Percentiles rank a stretch among this genome's conserved stretches.
These are phyloP conservation scores for Pulveroboletus ravenelii DNA, from an alignment of 768 basidiomycete genomes.

Conservation along the genomic window DNA sequence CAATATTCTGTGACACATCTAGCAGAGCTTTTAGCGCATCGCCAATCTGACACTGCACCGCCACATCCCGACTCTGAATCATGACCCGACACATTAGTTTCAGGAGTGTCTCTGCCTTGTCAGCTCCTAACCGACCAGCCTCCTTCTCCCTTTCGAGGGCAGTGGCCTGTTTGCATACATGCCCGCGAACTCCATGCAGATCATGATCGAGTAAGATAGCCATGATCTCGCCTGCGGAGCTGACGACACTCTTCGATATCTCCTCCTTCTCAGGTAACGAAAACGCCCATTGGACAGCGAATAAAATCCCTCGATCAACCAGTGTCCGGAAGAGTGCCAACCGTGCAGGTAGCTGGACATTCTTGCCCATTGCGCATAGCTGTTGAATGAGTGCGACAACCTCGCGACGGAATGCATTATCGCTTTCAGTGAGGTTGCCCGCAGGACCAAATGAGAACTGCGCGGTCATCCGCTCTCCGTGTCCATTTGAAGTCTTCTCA, in stretches of 20 bases:
- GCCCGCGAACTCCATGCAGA: conserved; percentile 75
- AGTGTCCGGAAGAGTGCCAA: conserved; percentile 81
- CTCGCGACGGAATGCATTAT: conserved; percentile 59
- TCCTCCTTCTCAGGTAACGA: conserved; percentile 57
- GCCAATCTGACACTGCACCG: conserved; percentile 85
- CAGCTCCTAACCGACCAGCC: conserved; percentile 50
- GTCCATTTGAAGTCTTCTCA: conserved; percentile 34
- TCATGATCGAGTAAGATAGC: conserved; percentile 87
- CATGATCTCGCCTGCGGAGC: conserved; percentile 82
- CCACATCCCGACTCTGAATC: conserved; percentile 75
- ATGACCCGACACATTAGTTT: conserved; percentile 73
- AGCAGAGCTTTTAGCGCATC: conserved; percentile 82
- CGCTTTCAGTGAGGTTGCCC: conserved; percentile 50
- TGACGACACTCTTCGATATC: conserved; percentile 54
- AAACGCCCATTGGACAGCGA: conserved; percentile 91
- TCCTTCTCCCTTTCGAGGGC: conserved; percentile 66
- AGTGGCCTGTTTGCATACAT: conserved; percentile 76
- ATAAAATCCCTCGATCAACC: conserved; percentile 83
- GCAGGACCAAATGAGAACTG: conserved; percentile 55
- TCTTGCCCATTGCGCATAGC: conserved; percentile 93
- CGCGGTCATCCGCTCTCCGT: conserved; percentile 15
- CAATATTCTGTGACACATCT: conserved; percentile 58
- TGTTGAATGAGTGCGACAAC: conserved; percentile 88
- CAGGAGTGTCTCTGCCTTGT: conserved; percentile 69
- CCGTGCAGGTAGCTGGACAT: conserved; percentile 85